Evolutionary conservation across 179 eudicot species (phyloP).

Genomic region (Carnegiea gigantea): DNA sequence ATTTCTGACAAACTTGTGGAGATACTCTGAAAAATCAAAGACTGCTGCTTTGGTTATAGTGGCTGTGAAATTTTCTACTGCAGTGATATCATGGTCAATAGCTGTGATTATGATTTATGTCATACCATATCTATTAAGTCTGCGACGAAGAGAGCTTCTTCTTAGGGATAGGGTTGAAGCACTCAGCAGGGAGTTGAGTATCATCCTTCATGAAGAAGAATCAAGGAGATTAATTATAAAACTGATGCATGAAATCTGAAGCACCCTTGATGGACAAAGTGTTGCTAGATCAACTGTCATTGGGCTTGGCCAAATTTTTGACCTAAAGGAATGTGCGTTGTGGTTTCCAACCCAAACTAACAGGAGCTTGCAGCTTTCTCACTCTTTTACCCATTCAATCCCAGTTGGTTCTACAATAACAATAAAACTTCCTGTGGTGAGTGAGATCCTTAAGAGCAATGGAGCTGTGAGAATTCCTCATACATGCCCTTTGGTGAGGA

Average conservation of each 20-base stretch:
- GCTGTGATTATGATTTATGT: constrained; percentile 54
- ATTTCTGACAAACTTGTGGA: constrained; percentile 53
- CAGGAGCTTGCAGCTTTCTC: constrained; percentile 40
- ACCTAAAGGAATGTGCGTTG: constrained; percentile 65
- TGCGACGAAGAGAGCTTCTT: constrained; percentile 42
- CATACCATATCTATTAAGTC: constrained; percentile 47
- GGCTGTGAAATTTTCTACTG: constrained; percentile 48
- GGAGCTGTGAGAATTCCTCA: constrained; percentile 49
- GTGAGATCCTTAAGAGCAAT: constrained; percentile 41
- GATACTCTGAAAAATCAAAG: constrained; percentile 39
- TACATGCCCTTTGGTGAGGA: constrained; percentile 54
- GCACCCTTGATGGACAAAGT: constrained; percentile 54
- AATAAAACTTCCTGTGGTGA: constrained; percentile 44
- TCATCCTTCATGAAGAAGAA: constrained; percentile 45
- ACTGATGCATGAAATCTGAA: constrained; percentile 58
- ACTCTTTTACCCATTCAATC: constrained; percentile 39
- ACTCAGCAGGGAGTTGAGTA: constrained; percentile 50
- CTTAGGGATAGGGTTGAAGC: constrained; percentile 53
- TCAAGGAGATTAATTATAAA: constrained; percentile 49
- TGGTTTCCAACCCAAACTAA: constrained; percentile 67
- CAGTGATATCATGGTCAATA: constrained; percentile 48
- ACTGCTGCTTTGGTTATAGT: constrained; percentile 46
- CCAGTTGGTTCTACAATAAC: constrained; percentile 53
- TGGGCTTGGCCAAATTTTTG: constrained; percentile 57
- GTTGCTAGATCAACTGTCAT: constrained; percentile 52